These are phyloP conservation scores for Calonectria pseudoreteaudii DNA, from an alignment of 2,329 filamentous ascomycete species.

Conservation along the genomic window DNA sequence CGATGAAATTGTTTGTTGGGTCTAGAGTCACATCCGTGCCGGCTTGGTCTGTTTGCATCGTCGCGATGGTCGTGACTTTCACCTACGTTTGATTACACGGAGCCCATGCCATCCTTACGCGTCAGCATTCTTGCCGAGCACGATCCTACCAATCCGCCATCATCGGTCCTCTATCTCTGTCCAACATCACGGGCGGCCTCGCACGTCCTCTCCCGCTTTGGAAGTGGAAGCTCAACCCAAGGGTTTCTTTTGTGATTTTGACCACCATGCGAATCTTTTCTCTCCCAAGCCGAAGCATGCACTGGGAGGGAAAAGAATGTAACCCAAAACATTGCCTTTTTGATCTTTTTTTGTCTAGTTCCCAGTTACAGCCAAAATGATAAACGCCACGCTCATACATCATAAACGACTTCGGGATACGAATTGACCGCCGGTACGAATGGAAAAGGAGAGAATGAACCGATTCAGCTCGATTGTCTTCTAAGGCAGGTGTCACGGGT, in stretches of 20 bases:
- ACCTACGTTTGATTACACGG: not conserved
- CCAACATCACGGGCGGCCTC: not conserved
- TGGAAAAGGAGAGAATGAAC: slow-evolving; percentile 26
- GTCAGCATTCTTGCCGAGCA: not conserved
- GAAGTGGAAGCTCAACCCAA: not conserved
- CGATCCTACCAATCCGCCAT: not conserved
- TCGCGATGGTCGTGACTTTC: not conserved
- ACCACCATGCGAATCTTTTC: not conserved
- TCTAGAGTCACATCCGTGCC: slow-evolving; percentile 12
- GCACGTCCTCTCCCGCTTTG: not conserved
- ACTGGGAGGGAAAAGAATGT: slow-evolving; percentile 33
- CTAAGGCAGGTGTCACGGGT: slow-evolving; percentile 39
- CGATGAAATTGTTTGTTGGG: not conserved
- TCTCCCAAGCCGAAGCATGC: slow-evolving; percentile 25
- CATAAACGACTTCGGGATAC: slow-evolving; percentile 38
- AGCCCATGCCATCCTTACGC: not conserved
- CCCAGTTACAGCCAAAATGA: slow-evolving; percentile 42
- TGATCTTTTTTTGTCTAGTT: slow-evolving; percentile 44
- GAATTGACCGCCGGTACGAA: slow-evolving; percentile 30
- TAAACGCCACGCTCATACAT: slow-evolving; percentile 54
- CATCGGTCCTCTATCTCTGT: not conserved
- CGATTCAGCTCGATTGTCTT: slow-evolving; percentile 39
- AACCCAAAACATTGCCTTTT: slow-evolving; percentile 34
- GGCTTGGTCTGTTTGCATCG: not conserved
- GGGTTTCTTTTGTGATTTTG: not conserved